phyloP scores from a whole-genome alignment of 371 early-diverging fungal species.

The Rhizopus sp. region DNA sequence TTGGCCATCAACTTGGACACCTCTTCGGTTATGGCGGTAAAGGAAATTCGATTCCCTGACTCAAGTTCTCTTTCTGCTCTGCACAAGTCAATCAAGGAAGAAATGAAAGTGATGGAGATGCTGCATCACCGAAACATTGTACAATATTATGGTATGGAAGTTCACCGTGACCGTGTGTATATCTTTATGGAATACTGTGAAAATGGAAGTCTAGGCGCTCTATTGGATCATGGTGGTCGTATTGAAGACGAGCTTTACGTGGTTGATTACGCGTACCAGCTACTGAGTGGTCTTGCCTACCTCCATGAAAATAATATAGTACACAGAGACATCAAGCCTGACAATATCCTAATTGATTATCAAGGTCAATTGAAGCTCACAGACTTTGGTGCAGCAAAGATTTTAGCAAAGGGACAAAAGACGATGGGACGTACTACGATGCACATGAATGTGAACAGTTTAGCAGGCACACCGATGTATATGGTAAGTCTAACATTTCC shows the following conservation, averaged over 20 bases:
- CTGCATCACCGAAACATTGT: slow-evolving; percentile 90
- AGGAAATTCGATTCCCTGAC: slow-evolving; percentile 89
- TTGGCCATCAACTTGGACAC: slow-evolving; percentile 83
- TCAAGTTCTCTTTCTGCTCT: slow-evolving; percentile 67
- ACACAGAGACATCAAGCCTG: slow-evolving; percentile 93
- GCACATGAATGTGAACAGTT: slow-evolving; percentile 63
- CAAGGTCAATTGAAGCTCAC: slow-evolving; percentile 81
- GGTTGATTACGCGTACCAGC: slow-evolving; percentile 80
- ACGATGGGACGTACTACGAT: slow-evolving; percentile 67
- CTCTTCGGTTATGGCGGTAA: slow-evolving; percentile 91
- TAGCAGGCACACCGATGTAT: slow-evolving; percentile 96
- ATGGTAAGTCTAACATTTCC: slow-evolving; percentile 58
- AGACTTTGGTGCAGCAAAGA: slow-evolving; percentile 92
- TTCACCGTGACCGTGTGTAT: slow-evolving; percentile 87
- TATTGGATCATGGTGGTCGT: slow-evolving; percentile 80
- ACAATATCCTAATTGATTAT: slow-evolving; percentile 82
- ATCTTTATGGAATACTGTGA: slow-evolving; percentile 96
- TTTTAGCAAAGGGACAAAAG: slow-evolving; percentile 77
- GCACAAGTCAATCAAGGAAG: slow-evolving; percentile 80
- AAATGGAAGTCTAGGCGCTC: slow-evolving; percentile 76
- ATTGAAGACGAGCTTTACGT: slow-evolving; percentile 76
- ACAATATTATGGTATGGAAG: slow-evolving; percentile 89
- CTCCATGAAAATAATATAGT: slow-evolving; percentile 86
- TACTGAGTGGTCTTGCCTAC: slow-evolving; percentile 89
- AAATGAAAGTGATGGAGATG: slow-evolving; percentile 91